phyloP scores from a whole-genome alignment of 345 rosid species.

The Sisymbrium irio region DNA sequence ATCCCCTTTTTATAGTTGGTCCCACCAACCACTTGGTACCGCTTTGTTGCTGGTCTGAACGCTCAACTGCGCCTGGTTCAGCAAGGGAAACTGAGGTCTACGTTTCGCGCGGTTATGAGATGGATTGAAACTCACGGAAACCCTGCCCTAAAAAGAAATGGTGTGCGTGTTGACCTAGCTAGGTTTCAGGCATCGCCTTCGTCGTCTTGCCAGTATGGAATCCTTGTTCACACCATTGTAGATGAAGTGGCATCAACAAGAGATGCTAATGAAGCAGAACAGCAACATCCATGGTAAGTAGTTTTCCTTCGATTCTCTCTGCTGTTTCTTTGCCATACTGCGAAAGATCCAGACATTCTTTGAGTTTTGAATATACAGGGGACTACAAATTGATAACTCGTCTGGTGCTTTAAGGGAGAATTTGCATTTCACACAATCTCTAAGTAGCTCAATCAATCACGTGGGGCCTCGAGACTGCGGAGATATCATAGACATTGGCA shows the following conservation, averaged over 20 bases:
- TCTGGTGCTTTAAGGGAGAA: slow-evolving; percentile 39
- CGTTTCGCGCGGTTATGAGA: slow-evolving; percentile 60
- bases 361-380: slow-evolving; percentile 41
- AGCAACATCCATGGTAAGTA: slow-evolving; percentile 47
- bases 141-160: slow-evolving; percentile 63
- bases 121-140: slow-evolving; percentile 98
- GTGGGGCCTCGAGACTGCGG: slow-evolving; percentile 45
- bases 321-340: not conserved
- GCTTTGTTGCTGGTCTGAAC: slow-evolving; percentile 88
- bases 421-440: slow-evolving; percentile 7
- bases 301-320: not conserved
- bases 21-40: slow-evolving; percentile 91
- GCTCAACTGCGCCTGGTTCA: slow-evolving; percentile 84
- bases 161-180: slow-evolving; percentile 65
- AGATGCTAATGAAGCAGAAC: slow-evolving; percentile 42
- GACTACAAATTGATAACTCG: slow-evolving; percentile 20
- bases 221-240: slow-evolving; percentile 45
- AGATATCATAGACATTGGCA: slow-evolving; percentile 66
- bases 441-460: slow-evolving; percentile 17
- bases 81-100: slow-evolving; percentile 59
- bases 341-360: slow-evolving; percentile 12
- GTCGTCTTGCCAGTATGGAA: slow-evolving; percentile 80
- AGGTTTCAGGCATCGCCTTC: slow-evolving; percentile 81
- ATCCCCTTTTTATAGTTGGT: slow-evolving; percentile 51
- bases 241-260: slow-evolving; percentile 34